Conservation (phyloP, 2,329 filamentous ascomycete genomes). For the Fusarium armeniacum region DNA sequence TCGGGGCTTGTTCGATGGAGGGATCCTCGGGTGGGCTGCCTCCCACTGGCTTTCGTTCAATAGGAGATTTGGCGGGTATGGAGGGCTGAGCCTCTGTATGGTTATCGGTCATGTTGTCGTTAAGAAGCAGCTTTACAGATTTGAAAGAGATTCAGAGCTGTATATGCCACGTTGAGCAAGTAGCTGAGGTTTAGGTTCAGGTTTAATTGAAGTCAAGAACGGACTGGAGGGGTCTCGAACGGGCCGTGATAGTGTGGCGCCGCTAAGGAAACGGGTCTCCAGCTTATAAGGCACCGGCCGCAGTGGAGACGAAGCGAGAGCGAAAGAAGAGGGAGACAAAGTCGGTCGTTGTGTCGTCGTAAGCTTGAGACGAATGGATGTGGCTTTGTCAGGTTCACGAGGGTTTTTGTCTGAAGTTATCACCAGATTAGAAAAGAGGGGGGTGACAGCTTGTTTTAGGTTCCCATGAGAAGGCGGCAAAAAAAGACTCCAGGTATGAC, state of each 20-base stretch:
- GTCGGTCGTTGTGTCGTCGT: constrained; percentile 20
- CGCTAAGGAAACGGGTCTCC: constrained; percentile 38
- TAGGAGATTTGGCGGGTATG: constrained; percentile 19
- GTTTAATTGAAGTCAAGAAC: constrained; percentile 12
- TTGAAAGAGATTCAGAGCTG: neutral
- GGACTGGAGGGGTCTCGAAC: constrained; percentile 29
- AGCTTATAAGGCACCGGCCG: constrained; percentile 39
- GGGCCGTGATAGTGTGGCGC: constrained; percentile 37
- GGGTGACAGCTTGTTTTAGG: constrained; percentile 24
- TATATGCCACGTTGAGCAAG: constrained; percentile 1
- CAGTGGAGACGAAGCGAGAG: constrained; percentile 31
- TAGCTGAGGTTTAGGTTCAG: constrained; percentile 6
- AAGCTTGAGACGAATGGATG: constrained; percentile 28
- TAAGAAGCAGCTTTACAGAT: neutral
- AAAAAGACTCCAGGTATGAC: constrained; percentile 9
- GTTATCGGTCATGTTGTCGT: constrained; percentile 33
- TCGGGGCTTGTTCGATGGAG: constrained; percentile 26
- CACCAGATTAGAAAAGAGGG: constrained; percentile 18
- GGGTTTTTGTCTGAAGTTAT: constrained; percentile 22
- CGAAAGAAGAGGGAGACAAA: neutral
- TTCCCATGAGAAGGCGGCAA: constrained; percentile 15
- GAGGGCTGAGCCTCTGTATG: constrained; percentile 26
- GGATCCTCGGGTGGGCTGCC: constrained; percentile 19
- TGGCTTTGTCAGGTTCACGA: constrained; percentile 31
- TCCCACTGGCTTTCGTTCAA: constrained; percentile 27